phyloP scores from a whole-genome alignment of 148 eudicot genomes.

The Rhododendron molle region DNA sequence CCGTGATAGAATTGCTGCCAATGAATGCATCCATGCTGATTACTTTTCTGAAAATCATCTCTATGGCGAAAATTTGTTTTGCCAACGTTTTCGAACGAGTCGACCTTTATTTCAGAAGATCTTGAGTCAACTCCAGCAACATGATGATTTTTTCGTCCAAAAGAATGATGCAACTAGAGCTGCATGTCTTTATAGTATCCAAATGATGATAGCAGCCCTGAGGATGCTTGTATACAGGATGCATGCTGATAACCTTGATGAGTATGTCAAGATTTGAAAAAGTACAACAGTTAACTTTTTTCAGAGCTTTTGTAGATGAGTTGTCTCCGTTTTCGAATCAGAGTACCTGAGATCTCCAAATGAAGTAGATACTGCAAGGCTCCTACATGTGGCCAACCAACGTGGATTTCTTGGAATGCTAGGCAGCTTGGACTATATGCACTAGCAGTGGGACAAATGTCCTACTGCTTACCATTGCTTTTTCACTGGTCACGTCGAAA shows the following conservation, averaged over 20 bases:
- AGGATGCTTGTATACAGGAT: background rate
- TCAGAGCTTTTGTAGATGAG: background rate
- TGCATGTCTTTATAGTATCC: background rate
- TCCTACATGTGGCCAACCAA: background rate
- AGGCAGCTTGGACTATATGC: background rate
- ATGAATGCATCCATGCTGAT: background rate
- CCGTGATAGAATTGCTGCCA: background rate
- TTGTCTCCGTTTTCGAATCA: background rate
- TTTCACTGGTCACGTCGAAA: background rate
- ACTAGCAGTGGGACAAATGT: background rate
- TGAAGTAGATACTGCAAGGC: background rate
- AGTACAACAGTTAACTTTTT: background rate
- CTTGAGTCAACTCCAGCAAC: background rate
- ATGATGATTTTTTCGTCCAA: background rate
- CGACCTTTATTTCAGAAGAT: background rate
- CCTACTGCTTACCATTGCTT: background rate
- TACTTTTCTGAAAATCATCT: background rate
- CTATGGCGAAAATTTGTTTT: background rate
- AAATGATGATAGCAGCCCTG: no score
- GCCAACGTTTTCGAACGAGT: background rate
- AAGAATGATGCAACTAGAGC: background rate
- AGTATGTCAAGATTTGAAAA: background rate
- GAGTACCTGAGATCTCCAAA: background rate
- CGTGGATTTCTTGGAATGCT: background rate
- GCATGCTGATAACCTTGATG: background rate